Evolutionary conservation across 345 rosid genomes (phyloP).

Genomic region (Boechera divaricarpa): DNA sequence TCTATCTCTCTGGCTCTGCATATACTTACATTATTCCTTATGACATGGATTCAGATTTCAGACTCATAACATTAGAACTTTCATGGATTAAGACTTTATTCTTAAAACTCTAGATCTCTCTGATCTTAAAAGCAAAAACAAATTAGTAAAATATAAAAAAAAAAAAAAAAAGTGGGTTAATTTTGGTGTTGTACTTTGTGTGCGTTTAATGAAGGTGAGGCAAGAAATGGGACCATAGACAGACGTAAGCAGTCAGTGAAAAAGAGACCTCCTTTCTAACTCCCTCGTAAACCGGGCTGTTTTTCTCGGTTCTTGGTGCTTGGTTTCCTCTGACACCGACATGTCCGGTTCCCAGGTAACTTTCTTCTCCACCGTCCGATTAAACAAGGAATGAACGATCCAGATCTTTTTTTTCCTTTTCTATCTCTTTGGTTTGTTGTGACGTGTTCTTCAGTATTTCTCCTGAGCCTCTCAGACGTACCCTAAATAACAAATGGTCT

Average conservation of each 20-base stretch:
- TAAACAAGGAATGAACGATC: constrained; percentile 31
- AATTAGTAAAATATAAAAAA: background rate
- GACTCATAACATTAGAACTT: constrained; percentile 25
- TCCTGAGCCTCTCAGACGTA: constrained; percentile 42
- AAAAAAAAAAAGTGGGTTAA: background rate
- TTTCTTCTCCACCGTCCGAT: constrained; percentile 42
- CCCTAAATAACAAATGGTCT: constrained; percentile 37
- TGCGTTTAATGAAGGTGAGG: constrained; percentile 33
- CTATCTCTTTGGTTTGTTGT: constrained; percentile 49
- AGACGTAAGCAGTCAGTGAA: constrained; percentile 49
- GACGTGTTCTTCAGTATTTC: constrained; percentile 55
- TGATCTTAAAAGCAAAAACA: background rate
- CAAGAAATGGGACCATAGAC: constrained; percentile 41
- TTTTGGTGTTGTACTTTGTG: constrained; percentile 39
- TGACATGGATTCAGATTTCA: constrained; percentile 18
- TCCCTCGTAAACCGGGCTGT: constrained; percentile 58
- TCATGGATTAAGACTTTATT: constrained; percentile 34
- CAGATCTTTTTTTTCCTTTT: constrained; percentile 46
- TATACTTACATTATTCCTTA: background rate
- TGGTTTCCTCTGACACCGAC: constrained; percentile 67
- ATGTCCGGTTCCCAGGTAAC: constrained; percentile 53
- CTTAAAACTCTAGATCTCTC: constrained; percentile 19
- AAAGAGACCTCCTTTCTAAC: constrained; percentile 31
- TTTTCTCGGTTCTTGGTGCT: constrained; percentile 56
- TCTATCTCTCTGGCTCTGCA: background rate